Percentiles rank a stretch among this genome's conserved stretches.
phyloP scores from a whole-genome alignment of 2,329 filamentous ascomycete species.

The Fusarium albosuccineum region DNA sequence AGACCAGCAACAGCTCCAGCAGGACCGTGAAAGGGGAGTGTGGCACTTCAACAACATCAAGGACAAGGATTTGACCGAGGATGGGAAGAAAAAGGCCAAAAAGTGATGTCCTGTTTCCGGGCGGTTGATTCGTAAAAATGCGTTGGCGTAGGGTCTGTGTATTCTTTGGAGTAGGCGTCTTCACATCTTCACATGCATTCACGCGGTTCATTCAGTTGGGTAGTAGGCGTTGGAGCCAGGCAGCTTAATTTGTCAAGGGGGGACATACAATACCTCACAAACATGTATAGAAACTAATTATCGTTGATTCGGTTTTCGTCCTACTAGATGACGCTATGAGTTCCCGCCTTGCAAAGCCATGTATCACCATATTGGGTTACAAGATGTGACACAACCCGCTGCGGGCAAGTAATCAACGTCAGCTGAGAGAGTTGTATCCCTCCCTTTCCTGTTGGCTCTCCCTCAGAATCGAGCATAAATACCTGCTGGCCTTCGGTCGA shows the following conservation, averaged over 20 bases:
- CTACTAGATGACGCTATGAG: too few species aligned
- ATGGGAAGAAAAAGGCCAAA: conserved; percentile 42
- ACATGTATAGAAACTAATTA: not conserved
- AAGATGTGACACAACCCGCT: too few species aligned
- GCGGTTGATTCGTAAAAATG: not conserved
- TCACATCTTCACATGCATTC: conserved; percentile 5
- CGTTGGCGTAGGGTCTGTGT: not conserved
- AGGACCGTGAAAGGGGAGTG: conserved; percentile 68
- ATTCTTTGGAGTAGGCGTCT: conserved; percentile 2
- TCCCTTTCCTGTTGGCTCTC: too few species aligned
- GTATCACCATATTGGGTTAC: not conserved
- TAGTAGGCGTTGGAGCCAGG: conserved; percentile 5
- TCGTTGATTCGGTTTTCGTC: too few species aligned
- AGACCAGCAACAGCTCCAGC: conserved; percentile 64
- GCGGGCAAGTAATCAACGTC: not conserved
- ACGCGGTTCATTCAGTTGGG: conserved; percentile 5
- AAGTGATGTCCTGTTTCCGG: conserved; percentile 11
- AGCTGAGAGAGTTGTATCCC: not conserved
- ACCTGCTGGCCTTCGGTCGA: too few species aligned
- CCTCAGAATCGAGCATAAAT: too few species aligned
- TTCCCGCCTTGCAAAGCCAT: not conserved
- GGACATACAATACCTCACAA: not conserved
- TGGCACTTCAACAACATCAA: conserved; percentile 65
- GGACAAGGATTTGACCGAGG: conserved; percentile 47
- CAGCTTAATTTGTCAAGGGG: not conserved